Evolutionary conservation across 441 rosid genomes (phyloP).

Genomic region (Erodium texanum): DNA sequence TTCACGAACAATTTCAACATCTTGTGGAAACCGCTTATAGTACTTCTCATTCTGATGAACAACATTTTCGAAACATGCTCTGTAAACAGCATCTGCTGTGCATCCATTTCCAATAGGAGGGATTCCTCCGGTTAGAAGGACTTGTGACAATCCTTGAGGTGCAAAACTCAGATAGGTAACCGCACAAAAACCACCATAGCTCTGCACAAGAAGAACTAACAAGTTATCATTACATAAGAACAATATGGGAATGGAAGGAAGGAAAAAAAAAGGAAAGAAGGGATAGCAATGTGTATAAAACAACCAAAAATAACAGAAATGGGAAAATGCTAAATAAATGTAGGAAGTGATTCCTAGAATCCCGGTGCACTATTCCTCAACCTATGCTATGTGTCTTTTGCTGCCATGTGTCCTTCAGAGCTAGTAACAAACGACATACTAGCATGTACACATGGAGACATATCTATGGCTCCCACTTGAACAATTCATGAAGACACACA

Average conservation of each 20-base stretch:
- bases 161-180: slow-evolving; percentile 84
- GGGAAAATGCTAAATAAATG: too few relatives aligned
- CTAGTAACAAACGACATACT: not conserved
- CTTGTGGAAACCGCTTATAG: slow-evolving; percentile 82
- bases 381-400: too few relatives aligned
- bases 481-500: slow-evolving; percentile 4
- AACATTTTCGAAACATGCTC: slow-evolving; percentile 46
- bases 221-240: not conserved
- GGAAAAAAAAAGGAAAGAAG: not conserved
- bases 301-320: too few relatives aligned
- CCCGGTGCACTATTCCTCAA: too few relatives aligned
- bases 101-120: slow-evolving; percentile 71
- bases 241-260: not conserved
- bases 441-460: not conserved
- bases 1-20: slow-evolving; percentile 53
- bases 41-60: slow-evolving; percentile 71
- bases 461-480: not conserved
- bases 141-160: slow-evolving; percentile 85
- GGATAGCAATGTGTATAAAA: not conserved
- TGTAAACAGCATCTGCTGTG: slow-evolving; percentile 61
- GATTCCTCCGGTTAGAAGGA: slow-evolving; percentile 82
- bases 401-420: too few relatives aligned
- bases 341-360: too few relatives aligned
- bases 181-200: slow-evolving; percentile 92
- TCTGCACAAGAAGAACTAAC: slow-evolving; percentile 36